Percentiles rank a stretch among this genome's conserved stretches.
phyloP scores from a whole-genome alignment of 495 filamentous ascomycete species.

The Usnea hakonensis region DNA sequence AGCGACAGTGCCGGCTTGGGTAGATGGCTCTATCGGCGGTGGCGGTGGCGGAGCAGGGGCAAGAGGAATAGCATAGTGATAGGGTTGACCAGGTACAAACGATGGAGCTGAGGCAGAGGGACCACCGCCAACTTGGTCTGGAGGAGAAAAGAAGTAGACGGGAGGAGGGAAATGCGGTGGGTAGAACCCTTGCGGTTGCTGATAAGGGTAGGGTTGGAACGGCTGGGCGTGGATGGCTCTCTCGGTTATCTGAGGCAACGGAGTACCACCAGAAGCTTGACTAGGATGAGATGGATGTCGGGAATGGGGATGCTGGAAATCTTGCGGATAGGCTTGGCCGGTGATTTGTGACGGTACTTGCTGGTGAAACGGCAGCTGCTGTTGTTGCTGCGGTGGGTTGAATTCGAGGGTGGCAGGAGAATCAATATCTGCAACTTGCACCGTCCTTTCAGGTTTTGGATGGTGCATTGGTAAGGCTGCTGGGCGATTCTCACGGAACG shows the following conservation, averaged over 20 bases:
- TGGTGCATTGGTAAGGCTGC: slow-evolving; percentile 86
- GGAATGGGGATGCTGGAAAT: slow-evolving; percentile 44
- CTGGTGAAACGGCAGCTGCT: slow-evolving; percentile 82
- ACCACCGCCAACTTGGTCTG: slow-evolving; percentile 39
- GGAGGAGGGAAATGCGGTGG: slow-evolving; percentile 48
- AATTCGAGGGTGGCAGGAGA: slow-evolving; percentile 65
- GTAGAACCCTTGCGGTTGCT: slow-evolving; percentile 55
- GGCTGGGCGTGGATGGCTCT: slow-evolving; percentile 86
- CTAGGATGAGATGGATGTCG: slow-evolving; percentile 68
- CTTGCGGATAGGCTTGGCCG: slow-evolving; percentile 46
- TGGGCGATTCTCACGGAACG: slow-evolving; percentile 69
- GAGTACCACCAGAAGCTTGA: slow-evolving; percentile 72
- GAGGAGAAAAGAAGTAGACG: slow-evolving; percentile 44
- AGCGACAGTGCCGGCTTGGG: slow-evolving; percentile 64
- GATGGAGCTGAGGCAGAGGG: slow-evolving; percentile 47
- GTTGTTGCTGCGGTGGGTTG: slow-evolving; percentile 63
- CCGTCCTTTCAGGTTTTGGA: slow-evolving; percentile 86
- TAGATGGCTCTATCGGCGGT: slow-evolving; percentile 38
- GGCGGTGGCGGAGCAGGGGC: slow-evolving; percentile 36
- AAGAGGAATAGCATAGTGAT: slow-evolving; percentile 35
- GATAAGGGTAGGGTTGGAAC: slow-evolving; percentile 69
- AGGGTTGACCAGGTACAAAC: slow-evolving; percentile 50
- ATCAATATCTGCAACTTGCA: slow-evolving; percentile 92
- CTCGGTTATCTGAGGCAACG: slow-evolving; percentile 90
- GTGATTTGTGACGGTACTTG: slow-evolving; percentile 69